Percentiles rank a stretch among this genome's conserved stretches.
phyloP scores from a whole-genome alignment of 2,329 filamentous ascomycete species.

The Bipolaris cookei region DNA sequence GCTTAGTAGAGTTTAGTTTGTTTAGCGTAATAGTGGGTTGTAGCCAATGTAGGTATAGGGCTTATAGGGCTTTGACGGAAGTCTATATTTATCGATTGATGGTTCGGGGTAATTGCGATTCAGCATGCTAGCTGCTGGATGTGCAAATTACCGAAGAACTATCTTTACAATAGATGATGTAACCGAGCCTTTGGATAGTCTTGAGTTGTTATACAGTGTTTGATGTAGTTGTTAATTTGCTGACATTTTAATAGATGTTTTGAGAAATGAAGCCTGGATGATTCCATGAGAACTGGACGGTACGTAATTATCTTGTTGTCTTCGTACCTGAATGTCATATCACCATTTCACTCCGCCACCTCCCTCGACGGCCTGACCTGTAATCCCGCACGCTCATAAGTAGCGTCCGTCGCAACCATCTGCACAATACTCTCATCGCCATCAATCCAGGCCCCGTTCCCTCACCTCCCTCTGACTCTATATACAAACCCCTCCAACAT shows the following conservation, averaged over 20 bases:
- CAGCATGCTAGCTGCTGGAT: neutral
- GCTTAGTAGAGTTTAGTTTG: slow-evolving; percentile 24
- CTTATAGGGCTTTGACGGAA: no score
- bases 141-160: neutral
- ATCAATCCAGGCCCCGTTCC: slow-evolving; percentile 37
- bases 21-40: slow-evolving; percentile 2
- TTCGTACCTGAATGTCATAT: neutral
- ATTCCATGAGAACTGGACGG: no score
- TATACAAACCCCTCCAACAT: slow-evolving; percentile 49
- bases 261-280: no score
- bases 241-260: no score
- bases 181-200: no score
- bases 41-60: neutral
- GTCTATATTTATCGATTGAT: neutral
- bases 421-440: slow-evolving; percentile 45
- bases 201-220: no score
- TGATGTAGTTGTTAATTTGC: no score
- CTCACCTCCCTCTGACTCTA: slow-evolving; percentile 34
- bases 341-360: slow-evolving; percentile 7
- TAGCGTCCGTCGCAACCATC: slow-evolving; percentile 46
- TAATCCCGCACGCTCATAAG: slow-evolving; percentile 43
- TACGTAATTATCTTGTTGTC: neutral
- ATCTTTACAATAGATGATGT: no score
- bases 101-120: no score
- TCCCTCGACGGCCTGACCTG: slow-evolving; percentile 29